Evolutionary conservation across 164 flowering plant species (phyloP), one percentile per base, ranked within the genome.

Genomic region (Piper longum): DNA sequence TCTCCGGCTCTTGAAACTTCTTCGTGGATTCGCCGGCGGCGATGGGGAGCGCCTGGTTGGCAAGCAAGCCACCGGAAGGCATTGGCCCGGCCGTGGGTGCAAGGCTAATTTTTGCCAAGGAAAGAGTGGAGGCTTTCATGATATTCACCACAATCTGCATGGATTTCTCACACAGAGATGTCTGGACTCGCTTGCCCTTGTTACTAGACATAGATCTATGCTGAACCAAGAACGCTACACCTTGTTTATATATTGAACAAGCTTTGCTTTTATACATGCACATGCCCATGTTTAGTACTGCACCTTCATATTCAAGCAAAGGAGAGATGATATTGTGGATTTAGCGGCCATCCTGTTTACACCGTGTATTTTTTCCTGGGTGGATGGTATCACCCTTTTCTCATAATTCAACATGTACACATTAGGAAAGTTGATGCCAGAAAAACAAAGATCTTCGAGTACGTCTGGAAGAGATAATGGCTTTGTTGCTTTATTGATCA

Each of bases 111-210:
- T 13, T 17, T 9, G 59, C 59, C 39, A 57, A 39, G 40, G 59
- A 57, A 57, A 57, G 59, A n/a, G 59, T 17, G 39, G 59, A 57
- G 7, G 19, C 17, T 36, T 57, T 57, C 39, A 57, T 57, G 59
- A 57, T 57, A 39, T 57, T 57, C 39, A 57, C 4, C 59, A 18
- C 59, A 57, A 57, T 57, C 39, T 57, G 4, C 59, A 57, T 57
- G 39, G 59, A 57, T 36, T 57, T 57, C 59, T 57, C 59, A 36
- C 59, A 57, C 3, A 57, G 40, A 4, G 59, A 57, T n/a, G 17
- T 57, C 40, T 57, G 17, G 59, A 4, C 19, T 1, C 39, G 59
- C 13, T 57, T 57, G 39, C 59, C 59, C 40, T 48, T 48, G 52
- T 14, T 48, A 9, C 14, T 48, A 48, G 52, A 8, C 52, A 48